Base-by-base conservation (phyloP, 2,329 filamentous ascomycete genomes). In the Knufia fluminis region DNA sequence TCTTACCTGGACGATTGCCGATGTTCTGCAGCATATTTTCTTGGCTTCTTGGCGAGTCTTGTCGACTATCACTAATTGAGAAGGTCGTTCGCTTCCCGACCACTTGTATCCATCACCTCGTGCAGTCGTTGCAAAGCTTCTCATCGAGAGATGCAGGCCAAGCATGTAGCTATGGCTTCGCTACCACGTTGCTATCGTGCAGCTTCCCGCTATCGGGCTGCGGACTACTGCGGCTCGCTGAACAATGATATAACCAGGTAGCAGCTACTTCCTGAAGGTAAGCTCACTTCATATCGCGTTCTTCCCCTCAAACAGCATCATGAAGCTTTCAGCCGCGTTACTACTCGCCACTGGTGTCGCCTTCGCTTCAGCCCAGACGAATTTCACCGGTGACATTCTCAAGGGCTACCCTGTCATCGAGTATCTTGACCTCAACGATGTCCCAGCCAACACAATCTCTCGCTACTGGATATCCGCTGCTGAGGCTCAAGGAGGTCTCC, bases 341-440 rank as follows among this genome's bases (percentile, higher is more conserved):
- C 4, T 44, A 10, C 41, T 44, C 23, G 41, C 16, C 22, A 19
- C 22, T 4, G 7, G 20, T 22, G 24, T 12, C 14, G 41, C 41
- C 17, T 3, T 28, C 10, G 41, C 23, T 9, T 44, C n/a, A 6
- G 43, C 43, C 8, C 43, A 46, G 35, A 46, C 43, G 10, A 46
- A 46, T 17, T 46, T 48, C 23, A 51, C 49, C 4, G 44, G 44
- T n/a, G 44, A 51, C 20, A 48, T 22, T 24, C 2, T 46, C 33
- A 17, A 32, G 16, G 44, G 49, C 24, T 43, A 48, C 33, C 49
- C 49, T n/a, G 44, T 51, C 22, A 44, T 51, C 35, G 39, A 43
- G 12, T n/a, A 20, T 38, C 44, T 51, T 20, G 49, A 51, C 28
- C 42, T 51, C 10, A n/a, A 24, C 24, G 41, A 44, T 22, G 43